Evolutionary conservation across 768 basidiomycete species (phyloP), one percentile per base, ranked within the genome.

Genomic region (Lyophyllum shimeji): DNA sequence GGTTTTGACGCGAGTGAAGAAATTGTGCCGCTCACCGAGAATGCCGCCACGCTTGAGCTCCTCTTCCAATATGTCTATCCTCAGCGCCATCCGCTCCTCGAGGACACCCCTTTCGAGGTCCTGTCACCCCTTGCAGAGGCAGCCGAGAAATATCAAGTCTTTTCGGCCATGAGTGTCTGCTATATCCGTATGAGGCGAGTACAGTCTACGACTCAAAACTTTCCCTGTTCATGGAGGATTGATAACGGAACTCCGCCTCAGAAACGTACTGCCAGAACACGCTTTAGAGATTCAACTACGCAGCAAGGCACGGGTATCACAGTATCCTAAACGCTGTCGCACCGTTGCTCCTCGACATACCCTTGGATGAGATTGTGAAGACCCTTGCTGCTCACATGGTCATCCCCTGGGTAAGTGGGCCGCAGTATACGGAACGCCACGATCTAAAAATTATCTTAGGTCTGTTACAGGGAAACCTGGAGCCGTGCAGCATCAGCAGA

Each of bases 141-240:
- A 8, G 58, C 55, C 18, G 55, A 60, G 33, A 60, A 60, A 37
- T 60, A 60, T 42, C 25, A 60, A 42, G 45, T 56, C 1, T 60
- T 56, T 20, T 45, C 46, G 4, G 55, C 58, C 2, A 48, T 60
- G 1, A 46, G 25, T 33, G 40, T 57, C 5, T 60, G 51, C 37
- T 25, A 49, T 17, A n/a, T 49, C 7, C 46, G 46, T 1, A 57
- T 57, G 56, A 40, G 49, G 56, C 52, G 46, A 46, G 55, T 37
- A 13, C n/a, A n/a, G n/a, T n/a, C n/a, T n/a, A n/a, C n/a, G n/a
- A n/a, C n/a, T n/a, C n/a, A n/a, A n/a, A n/a, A n/a, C n/a, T n/a
- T n/a, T n/a, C n/a, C n/a, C n/a, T n/a, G n/a, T n/a, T n/a, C n/a
- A n/a, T n/a, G n/a, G n/a, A n/a, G n/a, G n/a, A n/a, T n/a, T n/a